Base-by-base conservation (phyloP, 1,139 yeast genomes). In the Yamadazyma atlantica region DNA sequence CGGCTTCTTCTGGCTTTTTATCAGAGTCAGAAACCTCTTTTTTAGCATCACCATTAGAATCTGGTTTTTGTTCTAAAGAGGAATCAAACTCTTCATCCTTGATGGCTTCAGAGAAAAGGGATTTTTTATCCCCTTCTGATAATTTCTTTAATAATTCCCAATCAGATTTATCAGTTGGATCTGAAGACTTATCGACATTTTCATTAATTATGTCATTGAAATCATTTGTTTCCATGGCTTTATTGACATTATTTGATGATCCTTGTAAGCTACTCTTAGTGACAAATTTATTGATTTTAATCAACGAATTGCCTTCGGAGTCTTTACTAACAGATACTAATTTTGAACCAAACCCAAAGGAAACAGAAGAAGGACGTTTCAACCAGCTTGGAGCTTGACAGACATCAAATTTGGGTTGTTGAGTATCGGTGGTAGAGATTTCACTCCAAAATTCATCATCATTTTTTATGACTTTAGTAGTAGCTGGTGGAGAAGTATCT, bases 341-440 rank as follows among this genome's bases (percentile, higher is more conserved):
- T 62, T 86, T 88, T 31, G 96, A 95, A 39, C 98, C 98, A 64
- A 89, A 92, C 0, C 96, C 98, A 69, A 94, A 94, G 4, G 81
- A 70, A 8, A 84, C 96, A 34, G 83, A 72, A 3, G 77, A 70
- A n/a, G 89, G 89, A 46, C 84, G 73, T 46, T 78, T 77, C 45
- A 88, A 76, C 98, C 98, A 94, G 41, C 67, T 60, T 31, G 99
- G 99, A 16, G 97, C 95, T 62, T 89, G 96, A 44, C 73, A 69
- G 24, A 78, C 71, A 22, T 73, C 69, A 49, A 85, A 83, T 11
- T 77, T 77, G 2, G 87, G 85, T 49, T 83, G 88, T 48, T 81
- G 87, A 26, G 88, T 78, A 45, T 84, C 92, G 17, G 84, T 74
- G 18, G 83, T 74, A 1, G 95, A 81, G 24, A 84, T 73, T 50